Evolutionary conservation across 164 flowering plant genomes (phyloP), one percentile per base, ranked within the genome.

Genomic region (Umbellularia californica): DNA sequence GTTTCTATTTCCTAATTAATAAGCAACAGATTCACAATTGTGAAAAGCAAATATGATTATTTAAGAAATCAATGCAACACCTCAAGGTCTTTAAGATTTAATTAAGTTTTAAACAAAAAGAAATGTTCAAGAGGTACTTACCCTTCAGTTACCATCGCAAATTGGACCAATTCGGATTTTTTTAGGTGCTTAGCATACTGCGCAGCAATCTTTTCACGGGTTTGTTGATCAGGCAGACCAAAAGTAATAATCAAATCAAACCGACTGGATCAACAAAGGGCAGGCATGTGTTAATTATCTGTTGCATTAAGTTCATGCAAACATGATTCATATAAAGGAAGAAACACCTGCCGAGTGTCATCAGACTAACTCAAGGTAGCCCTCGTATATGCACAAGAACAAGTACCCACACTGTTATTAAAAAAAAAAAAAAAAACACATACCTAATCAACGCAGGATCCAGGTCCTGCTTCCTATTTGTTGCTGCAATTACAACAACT

Each of bases 381-480:
- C n/a, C 60, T 20, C 17, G 17, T 55, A 55, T 5, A 17, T 55
- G 60, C 60, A 14, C 17, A 67, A 17, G 30, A 28, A 67, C 22
- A 28, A 55, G n/a, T 55, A 20, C 60, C 60, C 47, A 24, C 2
- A 65, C 33, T 15, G 1, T 24, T 22, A 65, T 27, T 22, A 65
- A 24, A 27, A 15, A 65, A 10, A n/a, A 9, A 22, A 25, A 14
- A 28, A 30, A 30, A 30, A 63, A 47, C 65, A 74, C 51, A 50
- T 79, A 90, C 99, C 99, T 95, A 17, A 92, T 84, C 58, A 95
- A 84, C 73, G 99, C 99, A 71, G 99, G 97, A 87, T 95, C 99
- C 76, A 95, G 96, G 78, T 95, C 99, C 82, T 93, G 92, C 83
- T 90, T 93, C 80, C 99, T 85, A 82, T 95, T 95, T 74, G 99